phyloP scores from a whole-genome alignment of 2,329 filamentous ascomycete species.

The Aspergillus fischeri region DNA sequence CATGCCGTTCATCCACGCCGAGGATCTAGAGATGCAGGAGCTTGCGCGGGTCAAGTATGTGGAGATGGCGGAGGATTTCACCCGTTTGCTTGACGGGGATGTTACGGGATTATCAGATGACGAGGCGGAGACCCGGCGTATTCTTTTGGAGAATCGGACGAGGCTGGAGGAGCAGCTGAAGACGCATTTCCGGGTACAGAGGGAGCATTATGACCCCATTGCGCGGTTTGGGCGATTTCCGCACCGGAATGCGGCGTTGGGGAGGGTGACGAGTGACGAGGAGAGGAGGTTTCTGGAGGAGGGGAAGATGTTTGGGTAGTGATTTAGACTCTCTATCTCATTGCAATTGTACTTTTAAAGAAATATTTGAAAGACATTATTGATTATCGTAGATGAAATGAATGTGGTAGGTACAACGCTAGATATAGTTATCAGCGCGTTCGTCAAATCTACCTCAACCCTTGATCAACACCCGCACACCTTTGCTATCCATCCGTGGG shows the following conservation, averaged over 20 bases:
- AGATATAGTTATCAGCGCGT: too few relatives aligned
- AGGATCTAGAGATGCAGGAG: constrained; percentile 1
- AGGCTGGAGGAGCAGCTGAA: neutral
- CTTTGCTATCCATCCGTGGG: constrained; percentile 14
- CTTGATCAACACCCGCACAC: constrained; percentile 15
- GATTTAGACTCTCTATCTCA: neutral
- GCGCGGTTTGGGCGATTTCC: constrained; percentile 24
- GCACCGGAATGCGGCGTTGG: constrained; percentile 21
- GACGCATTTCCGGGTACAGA: neutral
- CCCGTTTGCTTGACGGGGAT: neutral
- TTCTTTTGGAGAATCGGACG: neutral
- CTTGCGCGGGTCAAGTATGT: neutral
- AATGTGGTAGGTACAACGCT: neutral
- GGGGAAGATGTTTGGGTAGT: constrained; percentile 8
- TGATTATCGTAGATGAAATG: neutral
- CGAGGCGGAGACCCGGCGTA: neutral
- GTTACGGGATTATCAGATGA: neutral
- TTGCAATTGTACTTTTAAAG: neutral
- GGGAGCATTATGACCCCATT: constrained; percentile 2
- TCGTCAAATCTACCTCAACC: neutral
- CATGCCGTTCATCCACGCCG: constrained; percentile 56
- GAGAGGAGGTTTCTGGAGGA: constrained; percentile 20
- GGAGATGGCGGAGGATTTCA: constrained; percentile 3
- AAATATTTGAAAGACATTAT: neutral
- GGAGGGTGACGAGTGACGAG: constrained; percentile 16